These are phyloP conservation scores for Hippophae tibetana DNA, from an alignment of 306 rosid genomes.

Conservation along the genomic window DNA sequence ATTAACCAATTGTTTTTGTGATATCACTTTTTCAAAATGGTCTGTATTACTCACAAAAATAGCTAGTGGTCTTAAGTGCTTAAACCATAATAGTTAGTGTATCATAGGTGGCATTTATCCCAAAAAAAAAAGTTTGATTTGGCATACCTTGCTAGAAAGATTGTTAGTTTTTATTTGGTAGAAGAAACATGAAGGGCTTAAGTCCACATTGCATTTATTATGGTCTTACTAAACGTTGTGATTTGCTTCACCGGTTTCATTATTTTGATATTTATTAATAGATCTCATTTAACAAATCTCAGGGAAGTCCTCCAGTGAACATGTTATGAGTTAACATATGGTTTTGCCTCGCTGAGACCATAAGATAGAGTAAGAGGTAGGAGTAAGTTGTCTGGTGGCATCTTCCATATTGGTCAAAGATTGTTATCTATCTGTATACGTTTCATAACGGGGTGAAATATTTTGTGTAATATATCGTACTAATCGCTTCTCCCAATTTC, in stretches of 20 bases:
- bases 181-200: no score
- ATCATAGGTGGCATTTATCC: no score
- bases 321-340: slow-evolving; percentile 16
- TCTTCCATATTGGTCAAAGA: background rate
- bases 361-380: background rate
- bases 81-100: no score
- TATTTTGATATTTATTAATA: slow-evolving; percentile 14
- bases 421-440: slow-evolving; percentile 9
- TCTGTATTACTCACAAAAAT: no score
- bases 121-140: no score
- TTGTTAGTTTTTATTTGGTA: no score
- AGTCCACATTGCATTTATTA: background rate
- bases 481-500: no score
- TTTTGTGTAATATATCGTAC: background rate
- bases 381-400: no score
- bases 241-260: slow-evolving; percentile 5
- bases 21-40: no score
- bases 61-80: no score
- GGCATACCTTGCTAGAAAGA: no score
- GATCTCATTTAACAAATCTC: slow-evolving; percentile 12
- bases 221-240: background rate
- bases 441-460: slow-evolving; percentile 13
- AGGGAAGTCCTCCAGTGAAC: slow-evolving; percentile 86
- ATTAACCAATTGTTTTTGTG: no score
- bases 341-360: slow-evolving; percentile 7